Percentiles rank a stretch among this genome's conserved stretches.
Evolutionary conservation across 352 stramenopile species (phyloP).

Genomic region (Phytophthora sp.): DNA sequence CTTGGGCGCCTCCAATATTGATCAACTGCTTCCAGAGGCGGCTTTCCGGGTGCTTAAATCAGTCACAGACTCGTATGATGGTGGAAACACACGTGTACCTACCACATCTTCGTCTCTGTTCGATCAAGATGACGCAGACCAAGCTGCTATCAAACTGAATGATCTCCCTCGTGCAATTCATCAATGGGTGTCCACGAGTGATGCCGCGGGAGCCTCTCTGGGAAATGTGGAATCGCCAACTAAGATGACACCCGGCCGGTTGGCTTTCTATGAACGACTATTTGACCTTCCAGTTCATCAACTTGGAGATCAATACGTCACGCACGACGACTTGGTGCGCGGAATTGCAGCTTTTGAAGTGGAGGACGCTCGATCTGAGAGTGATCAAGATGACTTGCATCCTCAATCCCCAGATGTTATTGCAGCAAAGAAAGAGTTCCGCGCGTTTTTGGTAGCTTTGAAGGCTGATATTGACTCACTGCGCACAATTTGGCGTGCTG

Average conservation of each 20-base stretch:
- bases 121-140: slow-evolving; percentile 16
- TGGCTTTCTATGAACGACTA: slow-evolving; percentile 48
- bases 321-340: slow-evolving; percentile 72
- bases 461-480: slow-evolving; percentile 61
- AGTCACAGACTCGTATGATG: slow-evolving; percentile 31
- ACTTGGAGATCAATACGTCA: slow-evolving; percentile 57
- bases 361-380: slow-evolving; percentile 19
- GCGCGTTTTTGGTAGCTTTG: slow-evolving; percentile 48
- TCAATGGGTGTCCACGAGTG: slow-evolving; percentile 40
- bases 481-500: slow-evolving; percentile 69
- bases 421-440: slow-evolving; percentile 45
- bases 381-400: slow-evolving; percentile 25
- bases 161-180: slow-evolving; percentile 54
- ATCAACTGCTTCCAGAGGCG: slow-evolving; percentile 78
- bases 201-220: background rate
- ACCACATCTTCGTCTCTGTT: slow-evolving; percentile 3
- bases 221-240: slow-evolving; percentile 2
- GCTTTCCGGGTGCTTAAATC: slow-evolving; percentile 79
- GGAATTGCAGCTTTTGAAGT: slow-evolving; percentile 52
- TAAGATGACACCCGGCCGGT: slow-evolving; percentile 20
- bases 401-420: slow-evolving; percentile 14
- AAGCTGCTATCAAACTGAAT: slow-evolving; percentile 56
- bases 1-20: slow-evolving; percentile 64
- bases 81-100: slow-evolving; percentile 6
- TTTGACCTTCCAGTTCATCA: slow-evolving; percentile 52